Evolutionary conservation across 768 basidiomycete species (phyloP), one percentile per base, ranked within the genome.

Genomic region (Guyanaporus albipodus): DNA sequence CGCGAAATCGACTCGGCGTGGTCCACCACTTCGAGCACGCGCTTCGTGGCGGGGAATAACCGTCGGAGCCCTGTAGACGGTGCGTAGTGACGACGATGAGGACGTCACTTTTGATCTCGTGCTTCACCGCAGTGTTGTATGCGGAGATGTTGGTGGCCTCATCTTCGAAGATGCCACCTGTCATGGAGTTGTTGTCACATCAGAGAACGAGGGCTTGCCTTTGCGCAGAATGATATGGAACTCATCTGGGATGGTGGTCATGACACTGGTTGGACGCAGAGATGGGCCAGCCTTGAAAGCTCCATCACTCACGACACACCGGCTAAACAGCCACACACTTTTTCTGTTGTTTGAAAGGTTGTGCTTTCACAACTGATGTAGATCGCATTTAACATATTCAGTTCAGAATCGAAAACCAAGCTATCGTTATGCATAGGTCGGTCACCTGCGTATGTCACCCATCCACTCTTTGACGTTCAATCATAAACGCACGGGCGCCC

Each of bases 111-210:
- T 56, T 58, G 4, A 70, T 39, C 9, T 36, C 3, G 32, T 72
- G 69, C 10, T 19, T 6, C n/a, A 27, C 26, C 18, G 77, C 75
- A 50, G 89, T 55, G 75, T 6, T 14, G 10, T 14, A 6, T n/a
- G n/a, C n/a, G n/a, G n/a, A n/a, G n/a, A n/a, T 77, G 21, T 67
- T 68, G 4, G 85, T 80, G 9, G 77, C 79, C 34, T 86, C 86
- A 26, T 85, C 86, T 7, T 69, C 65, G 60, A 88, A 89, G 53
- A 38, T 24, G 23, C 37, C 37, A 10, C 87, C 87, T 39, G 38
- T 18, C 11, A 8, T 38, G 22, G 10, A 14, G 32, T 8, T 19
- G n/a, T n/a, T n/a, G n/a, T n/a, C n/a, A n/a, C n/a, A n/a, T 0
- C 31, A 32, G 31, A 32, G 31, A 12, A n/a, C n/a, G 32, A n/a